phyloP scores from a whole-genome alignment of 2,329 filamentous ascomycete genomes.

The Calonectria fujianensis region DNA sequence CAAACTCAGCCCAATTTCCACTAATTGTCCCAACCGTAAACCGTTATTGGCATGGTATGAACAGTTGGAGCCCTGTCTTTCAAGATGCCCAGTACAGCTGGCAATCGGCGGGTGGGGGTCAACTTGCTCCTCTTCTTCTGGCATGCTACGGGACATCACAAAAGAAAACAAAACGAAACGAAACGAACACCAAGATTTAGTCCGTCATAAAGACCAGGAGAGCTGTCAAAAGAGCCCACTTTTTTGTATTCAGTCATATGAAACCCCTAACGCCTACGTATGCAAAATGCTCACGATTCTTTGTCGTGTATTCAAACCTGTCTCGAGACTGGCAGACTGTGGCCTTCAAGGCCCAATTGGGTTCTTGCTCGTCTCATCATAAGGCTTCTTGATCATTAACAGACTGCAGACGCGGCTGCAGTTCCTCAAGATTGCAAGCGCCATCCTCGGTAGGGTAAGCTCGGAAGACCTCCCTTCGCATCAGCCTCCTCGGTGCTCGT shows the following conservation, averaged over 20 bases:
- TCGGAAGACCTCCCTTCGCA: slow-evolving; percentile 78
- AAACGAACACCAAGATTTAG: background rate
- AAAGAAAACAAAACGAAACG: background rate
- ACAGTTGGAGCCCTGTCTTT: background rate
- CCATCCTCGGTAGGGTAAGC: slow-evolving; percentile 67
- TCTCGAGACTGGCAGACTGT: slow-evolving; percentile 21
- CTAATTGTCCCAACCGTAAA: background rate
- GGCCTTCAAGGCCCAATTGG: background rate
- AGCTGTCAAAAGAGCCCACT: slow-evolving; percentile 1
- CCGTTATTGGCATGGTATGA: background rate
- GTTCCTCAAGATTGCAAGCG: slow-evolving; percentile 61
- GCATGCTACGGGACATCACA: background rate
- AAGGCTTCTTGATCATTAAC: slow-evolving; percentile 55
- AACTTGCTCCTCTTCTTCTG: background rate
- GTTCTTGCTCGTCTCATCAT: slow-evolving; percentile 15
- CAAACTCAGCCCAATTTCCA: background rate
- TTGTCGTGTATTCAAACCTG: slow-evolving; percentile 5
- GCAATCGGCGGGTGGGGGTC: too few relatives aligned
- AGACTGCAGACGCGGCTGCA: slow-evolving; percentile 58
- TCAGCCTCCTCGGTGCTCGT: slow-evolving; percentile 72
- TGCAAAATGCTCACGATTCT: slow-evolving; percentile 4
- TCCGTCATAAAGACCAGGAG: background rate
- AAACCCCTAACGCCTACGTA: slow-evolving; percentile 29
- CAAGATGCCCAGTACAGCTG: background rate
- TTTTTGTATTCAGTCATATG: slow-evolving; percentile 14